Base-by-base conservation (phyloP, 176 grass and related monocot genomes). In the Melocanna baccifera region DNA sequence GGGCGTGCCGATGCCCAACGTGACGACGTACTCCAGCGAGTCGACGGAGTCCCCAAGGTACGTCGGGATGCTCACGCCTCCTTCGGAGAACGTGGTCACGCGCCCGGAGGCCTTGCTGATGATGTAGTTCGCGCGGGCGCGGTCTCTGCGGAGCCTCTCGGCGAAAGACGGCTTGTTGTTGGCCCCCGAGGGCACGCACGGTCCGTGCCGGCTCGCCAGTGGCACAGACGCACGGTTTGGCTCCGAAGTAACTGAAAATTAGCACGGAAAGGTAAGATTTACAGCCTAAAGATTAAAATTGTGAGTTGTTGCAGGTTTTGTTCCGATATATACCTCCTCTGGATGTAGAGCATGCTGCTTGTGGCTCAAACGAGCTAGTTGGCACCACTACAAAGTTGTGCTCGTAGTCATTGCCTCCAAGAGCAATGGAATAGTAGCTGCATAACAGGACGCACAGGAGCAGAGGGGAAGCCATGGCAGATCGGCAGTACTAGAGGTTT, bases 1-100 rank as follows among this genome's bases (percentile, higher is more conserved):
- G 6, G 88, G 88, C 55, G 64, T 86, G 83, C 82, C 78, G 19
- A 81, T 2, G 71, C 71, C 63, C 18, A 90, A 4, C 7, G 88
- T 90, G 34, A 90, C 77, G 2, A 80, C 83, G 71, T 90, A 90
- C 25, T 81, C 9, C 45, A 90, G 55, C 6, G 77, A 90, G 88
- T 86, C 62, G 5, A 81, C 82, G 52, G 62, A 19, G 53, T 5
- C 9, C 5, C 77, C 83, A 19, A 81, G 41, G 32, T 59, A 40
- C 8, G 88, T 64, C 12, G 83, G 83, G 68, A 86, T 48, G n/a
- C 41, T 85, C 29, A 42, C 61, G 12, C 16, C 41, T 4, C 9
- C 57, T 6, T 16, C 40, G 16, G 73, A 70, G 1, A 14, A 9
- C 28, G 32, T 11, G 0, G 0, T 39, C 18, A 0, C 47, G 22